Conservation (phyloP, 768 basidiomycete genomes). For the Naematelia aurantialba region DNA sequence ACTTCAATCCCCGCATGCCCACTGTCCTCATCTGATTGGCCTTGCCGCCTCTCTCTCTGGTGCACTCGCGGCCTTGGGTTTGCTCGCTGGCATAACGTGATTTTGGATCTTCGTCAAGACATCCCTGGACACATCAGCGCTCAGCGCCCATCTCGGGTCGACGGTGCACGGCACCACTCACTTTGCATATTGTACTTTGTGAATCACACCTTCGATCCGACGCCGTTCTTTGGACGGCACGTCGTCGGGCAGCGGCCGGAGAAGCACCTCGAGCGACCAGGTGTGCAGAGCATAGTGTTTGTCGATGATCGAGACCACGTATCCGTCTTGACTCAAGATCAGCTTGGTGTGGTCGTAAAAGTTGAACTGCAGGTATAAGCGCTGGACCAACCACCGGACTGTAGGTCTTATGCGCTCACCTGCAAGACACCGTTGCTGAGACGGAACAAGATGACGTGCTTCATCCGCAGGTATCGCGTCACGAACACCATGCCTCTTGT, state of each 20-base stretch:
- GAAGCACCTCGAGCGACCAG: constrained; percentile 67
- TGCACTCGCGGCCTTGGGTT: not conserved
- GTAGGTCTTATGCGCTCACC: constrained; percentile 57
- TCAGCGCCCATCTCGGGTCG: not conserved
- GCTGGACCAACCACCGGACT: not conserved
- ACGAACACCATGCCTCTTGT: constrained; percentile 90
- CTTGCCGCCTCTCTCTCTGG: not conserved
- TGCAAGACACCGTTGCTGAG: constrained; percentile 93
- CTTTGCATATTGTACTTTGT: constrained; percentile 40
- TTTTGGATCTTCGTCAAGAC: not conserved
- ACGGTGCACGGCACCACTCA: constrained; percentile 13
- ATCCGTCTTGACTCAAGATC: constrained; percentile 75
- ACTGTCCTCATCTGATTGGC: not conserved
- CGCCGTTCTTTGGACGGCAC: constrained; percentile 25
- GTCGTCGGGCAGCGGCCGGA: constrained; percentile 50
- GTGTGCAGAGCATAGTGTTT: constrained; percentile 75
- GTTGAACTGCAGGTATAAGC: constrained; percentile 70
- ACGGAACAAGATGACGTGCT: constrained; percentile 94
- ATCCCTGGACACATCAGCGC: not conserved
- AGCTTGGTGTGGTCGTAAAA: constrained; percentile 97
- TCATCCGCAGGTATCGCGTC: constrained; percentile 92
- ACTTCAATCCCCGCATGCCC: not conserved
- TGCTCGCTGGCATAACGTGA: not conserved
- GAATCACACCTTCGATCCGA: constrained; percentile 34
- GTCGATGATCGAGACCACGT: constrained; percentile 82